Conservation (phyloP, 1,284 basidiomycete species). For the Microbotryomycetes sp. region DNA sequence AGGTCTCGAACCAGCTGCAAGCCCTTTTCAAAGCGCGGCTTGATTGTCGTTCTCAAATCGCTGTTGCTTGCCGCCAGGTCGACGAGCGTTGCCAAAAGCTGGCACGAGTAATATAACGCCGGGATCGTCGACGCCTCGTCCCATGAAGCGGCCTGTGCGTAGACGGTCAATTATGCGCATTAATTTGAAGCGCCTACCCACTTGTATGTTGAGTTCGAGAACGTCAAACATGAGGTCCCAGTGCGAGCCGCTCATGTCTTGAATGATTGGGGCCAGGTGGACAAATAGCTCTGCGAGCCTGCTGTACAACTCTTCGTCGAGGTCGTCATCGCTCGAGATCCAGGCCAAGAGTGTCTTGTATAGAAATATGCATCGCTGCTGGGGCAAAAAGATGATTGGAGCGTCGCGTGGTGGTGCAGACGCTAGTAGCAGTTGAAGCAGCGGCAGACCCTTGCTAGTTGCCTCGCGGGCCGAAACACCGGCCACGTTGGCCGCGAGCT, state of each 20-base stretch:
- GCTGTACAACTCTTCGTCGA: constrained; percentile 66
- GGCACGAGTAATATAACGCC: constrained; percentile 60
- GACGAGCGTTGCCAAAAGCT: constrained; percentile 60
- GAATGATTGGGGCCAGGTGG: constrained; percentile 76
- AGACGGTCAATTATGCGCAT: background rate
- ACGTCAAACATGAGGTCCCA: constrained; percentile 91
- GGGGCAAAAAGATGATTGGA: constrained; percentile 75
- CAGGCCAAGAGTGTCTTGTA: constrained; percentile 77
- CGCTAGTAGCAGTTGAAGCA: constrained; percentile 64
- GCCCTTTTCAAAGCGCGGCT: constrained; percentile 51
- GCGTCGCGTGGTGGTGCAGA: constrained; percentile 71
- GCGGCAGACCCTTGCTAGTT: constrained; percentile 59
- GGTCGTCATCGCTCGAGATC: constrained; percentile 61
- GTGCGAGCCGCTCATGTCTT: constrained; percentile 76
- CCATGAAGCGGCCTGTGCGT: constrained; percentile 53
- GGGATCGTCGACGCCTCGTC: constrained; percentile 55
- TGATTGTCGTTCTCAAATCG: constrained; percentile 61
- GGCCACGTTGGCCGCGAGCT: constrained; percentile 70
- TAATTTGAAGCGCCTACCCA: constrained; percentile 39
- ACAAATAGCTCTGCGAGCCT: constrained; percentile 67
- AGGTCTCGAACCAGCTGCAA: constrained; percentile 56
- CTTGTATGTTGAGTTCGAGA: constrained; percentile 80
- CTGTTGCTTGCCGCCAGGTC: constrained; percentile 69
- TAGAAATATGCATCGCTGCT: constrained; percentile 80
- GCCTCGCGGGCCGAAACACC: constrained; percentile 60